These are phyloP conservation scores for Aspergillus niger DNA, from an alignment of 2,329 filamentous ascomycete genomes.

Conservation along the genomic window DNA sequence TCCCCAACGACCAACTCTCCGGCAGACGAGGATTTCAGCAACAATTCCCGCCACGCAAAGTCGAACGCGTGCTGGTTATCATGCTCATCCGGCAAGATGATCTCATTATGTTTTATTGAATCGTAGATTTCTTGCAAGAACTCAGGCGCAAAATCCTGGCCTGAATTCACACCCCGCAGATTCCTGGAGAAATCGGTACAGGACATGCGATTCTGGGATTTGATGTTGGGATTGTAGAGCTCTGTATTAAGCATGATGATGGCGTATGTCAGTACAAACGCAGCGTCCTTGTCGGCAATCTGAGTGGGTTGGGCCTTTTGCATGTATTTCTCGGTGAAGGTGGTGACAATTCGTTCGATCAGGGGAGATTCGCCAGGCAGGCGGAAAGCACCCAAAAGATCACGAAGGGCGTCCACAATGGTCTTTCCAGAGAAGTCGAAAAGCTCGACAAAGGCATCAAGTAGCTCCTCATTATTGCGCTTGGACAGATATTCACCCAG, in stretches of 20 bases:
- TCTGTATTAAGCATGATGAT: conserved; percentile 98
- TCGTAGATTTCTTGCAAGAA: conserved; percentile 87
- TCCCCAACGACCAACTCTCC: conserved; percentile 76
- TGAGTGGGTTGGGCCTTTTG: conserved; percentile 68
- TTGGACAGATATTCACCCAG: conserved; percentile 94
- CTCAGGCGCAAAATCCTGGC: conserved; percentile 78
- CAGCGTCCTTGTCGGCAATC: conserved; percentile 81
- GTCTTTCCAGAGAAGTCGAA: conserved; percentile 87
- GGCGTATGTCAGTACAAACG: conserved; percentile 89
- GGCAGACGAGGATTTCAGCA: conserved; percentile 78
- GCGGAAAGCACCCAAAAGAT: conserved; percentile 88
- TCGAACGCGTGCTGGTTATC: conserved; percentile 96
- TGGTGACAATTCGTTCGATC: conserved; percentile 88
- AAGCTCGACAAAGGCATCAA: conserved; percentile 80
- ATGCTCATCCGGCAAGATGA: conserved; percentile 95
- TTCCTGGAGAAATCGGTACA: conserved; percentile 81
- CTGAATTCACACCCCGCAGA: conserved; percentile 84
- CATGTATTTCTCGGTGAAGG: conserved; percentile 85
- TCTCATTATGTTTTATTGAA: conserved; percentile 89
- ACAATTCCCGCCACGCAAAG: conserved; percentile 93
- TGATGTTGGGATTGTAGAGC: conserved; percentile 88
- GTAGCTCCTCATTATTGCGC: conserved; percentile 78
- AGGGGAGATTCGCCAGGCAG: conserved; percentile 89
- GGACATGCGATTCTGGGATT: conserved; percentile 77
- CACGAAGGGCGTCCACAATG: conserved; percentile 84